phyloP scores from a whole-genome alignment of 805 yeast genomes.

The Myxozyma monticola region DNA sequence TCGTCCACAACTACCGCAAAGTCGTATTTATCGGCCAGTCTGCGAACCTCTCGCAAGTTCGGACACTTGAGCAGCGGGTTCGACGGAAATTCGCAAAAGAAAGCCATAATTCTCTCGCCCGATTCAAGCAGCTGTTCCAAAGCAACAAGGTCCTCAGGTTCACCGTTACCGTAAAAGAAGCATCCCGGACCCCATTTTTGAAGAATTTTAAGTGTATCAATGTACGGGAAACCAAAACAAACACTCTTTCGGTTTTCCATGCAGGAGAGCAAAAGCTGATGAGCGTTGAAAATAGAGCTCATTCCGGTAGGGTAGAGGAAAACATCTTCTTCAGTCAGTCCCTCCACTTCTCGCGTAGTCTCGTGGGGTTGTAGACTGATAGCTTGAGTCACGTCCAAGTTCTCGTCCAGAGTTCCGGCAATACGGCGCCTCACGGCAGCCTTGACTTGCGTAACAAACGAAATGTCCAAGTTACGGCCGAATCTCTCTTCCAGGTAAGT shows the following conservation, averaged over 20 bases:
- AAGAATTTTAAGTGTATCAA: slow-evolving; percentile 83
- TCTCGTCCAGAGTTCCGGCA: slow-evolving; percentile 57
- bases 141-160: slow-evolving; percentile 60
- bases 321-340: slow-evolving; percentile 62
- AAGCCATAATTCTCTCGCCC: slow-evolving; percentile 68
- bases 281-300: slow-evolving; percentile 86
- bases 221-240: slow-evolving; percentile 95
- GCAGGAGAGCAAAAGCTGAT: slow-evolving; percentile 43
- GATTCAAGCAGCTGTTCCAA: slow-evolving; percentile 60
- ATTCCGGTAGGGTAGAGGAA: slow-evolving; percentile 87
- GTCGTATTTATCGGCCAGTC: slow-evolving; percentile 64
- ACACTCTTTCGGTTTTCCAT: slow-evolving; percentile 58
- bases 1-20: slow-evolving; percentile 90
- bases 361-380: slow-evolving; percentile 17
- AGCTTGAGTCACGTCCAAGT: slow-evolving; percentile 35
- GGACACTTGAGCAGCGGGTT: slow-evolving; percentile 91
- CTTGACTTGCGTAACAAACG: slow-evolving; percentile 75
- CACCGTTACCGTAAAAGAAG: slow-evolving; percentile 82
- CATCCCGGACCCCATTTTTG: slow-evolving; percentile 91
- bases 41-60: slow-evolving; percentile 61
- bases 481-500: slow-evolving; percentile 71
- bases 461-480: slow-evolving; percentile 82
- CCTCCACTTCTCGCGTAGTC: slow-evolving; percentile 29
- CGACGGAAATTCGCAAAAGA: slow-evolving; percentile 92
- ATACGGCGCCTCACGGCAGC: slow-evolving; percentile 71